These are phyloP conservation scores for Clavaria fumosa DNA, from an alignment of 768 basidiomycete genomes.

Conservation along the genomic window DNA sequence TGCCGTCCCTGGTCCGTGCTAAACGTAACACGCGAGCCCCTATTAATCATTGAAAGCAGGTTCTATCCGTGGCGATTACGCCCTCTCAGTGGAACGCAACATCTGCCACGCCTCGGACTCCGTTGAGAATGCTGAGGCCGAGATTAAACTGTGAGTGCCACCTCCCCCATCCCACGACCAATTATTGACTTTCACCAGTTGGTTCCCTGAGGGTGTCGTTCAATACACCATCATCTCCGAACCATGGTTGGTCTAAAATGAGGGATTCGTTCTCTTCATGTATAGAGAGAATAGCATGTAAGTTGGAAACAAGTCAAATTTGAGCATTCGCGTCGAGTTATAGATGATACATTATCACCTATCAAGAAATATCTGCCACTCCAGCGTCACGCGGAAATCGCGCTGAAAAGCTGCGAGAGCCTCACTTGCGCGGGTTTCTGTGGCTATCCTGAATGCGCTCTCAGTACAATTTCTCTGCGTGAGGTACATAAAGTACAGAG, in stretches of 20 bases:
- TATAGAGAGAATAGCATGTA: no score
- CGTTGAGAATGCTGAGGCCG: slow-evolving; percentile 83
- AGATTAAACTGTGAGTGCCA: slow-evolving; percentile 69
- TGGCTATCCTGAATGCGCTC: no score
- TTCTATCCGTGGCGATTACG: slow-evolving; percentile 92
- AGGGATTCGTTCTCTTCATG: slow-evolving; percentile 41
- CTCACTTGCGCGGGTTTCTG: no score
- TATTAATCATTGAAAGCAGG: slow-evolving; percentile 27
- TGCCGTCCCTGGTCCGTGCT: slow-evolving; percentile 60
- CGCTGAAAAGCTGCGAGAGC: no score
- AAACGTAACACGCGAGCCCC: neutral
- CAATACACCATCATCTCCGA: slow-evolving; percentile 55
- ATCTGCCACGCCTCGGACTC: slow-evolving; percentile 87
- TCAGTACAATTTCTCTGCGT: no score
- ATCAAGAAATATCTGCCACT: no score
- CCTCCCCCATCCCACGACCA: slow-evolving; percentile 3
- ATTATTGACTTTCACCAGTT: slow-evolving; percentile 29
- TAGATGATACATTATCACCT: no score
- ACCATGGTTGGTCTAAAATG: slow-evolving; percentile 71
- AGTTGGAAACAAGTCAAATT: no score
- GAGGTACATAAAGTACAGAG: no score
- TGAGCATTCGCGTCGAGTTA: no score
- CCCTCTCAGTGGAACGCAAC: slow-evolving; percentile 89
- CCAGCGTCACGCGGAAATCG: no score
- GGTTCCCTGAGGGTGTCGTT: slow-evolving; percentile 80